Percentiles rank a stretch among this genome's conserved stretches.
phyloP scores from a whole-genome alignment of 139 green algal species.

The Pleodorina starrii region DNA sequence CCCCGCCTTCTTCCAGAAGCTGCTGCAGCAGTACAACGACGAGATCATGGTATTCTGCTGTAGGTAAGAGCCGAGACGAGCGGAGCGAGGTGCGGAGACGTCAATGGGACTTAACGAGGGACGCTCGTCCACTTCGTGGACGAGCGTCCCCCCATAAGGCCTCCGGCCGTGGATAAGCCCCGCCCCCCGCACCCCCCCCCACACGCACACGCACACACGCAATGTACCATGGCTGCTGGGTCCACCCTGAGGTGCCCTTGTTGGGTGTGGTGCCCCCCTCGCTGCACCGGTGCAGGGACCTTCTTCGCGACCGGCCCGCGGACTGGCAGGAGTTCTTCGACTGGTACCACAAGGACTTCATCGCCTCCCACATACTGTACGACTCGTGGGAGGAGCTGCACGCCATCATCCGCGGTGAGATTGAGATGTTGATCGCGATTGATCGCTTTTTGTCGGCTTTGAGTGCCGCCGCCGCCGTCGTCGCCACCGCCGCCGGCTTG shows the following conservation, averaged over 20 bases:
- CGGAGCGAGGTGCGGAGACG: no score
- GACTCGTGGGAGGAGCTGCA: constrained; percentile 21
- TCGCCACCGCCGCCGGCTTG: no score
- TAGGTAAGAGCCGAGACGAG: background rate
- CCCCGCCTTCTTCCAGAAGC: constrained; percentile 2
- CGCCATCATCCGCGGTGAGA: constrained; percentile 11
- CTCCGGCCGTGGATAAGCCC: no score
- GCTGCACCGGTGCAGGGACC: background rate
- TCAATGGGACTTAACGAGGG: no score
- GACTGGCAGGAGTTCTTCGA: constrained; percentile 17
- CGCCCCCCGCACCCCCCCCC: no score
- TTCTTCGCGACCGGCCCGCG: background rate
- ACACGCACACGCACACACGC: no score
- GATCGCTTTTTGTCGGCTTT: no score
- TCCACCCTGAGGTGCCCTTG: background rate
- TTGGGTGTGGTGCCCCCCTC: background rate
- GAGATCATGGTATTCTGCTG: constrained; percentile 40
- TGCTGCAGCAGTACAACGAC: background rate
- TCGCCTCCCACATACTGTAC: constrained; percentile 22
- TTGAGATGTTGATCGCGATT: no score
- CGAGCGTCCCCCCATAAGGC: no score
- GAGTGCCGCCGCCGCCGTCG: no score
- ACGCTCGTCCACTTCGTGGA: no score
- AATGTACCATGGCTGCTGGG: no score
- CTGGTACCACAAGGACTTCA: constrained; percentile 38